Base-by-base conservation (phyloP, 2,329 filamentous ascomycete genomes). In the Colletotrichum eremochloae region DNA sequence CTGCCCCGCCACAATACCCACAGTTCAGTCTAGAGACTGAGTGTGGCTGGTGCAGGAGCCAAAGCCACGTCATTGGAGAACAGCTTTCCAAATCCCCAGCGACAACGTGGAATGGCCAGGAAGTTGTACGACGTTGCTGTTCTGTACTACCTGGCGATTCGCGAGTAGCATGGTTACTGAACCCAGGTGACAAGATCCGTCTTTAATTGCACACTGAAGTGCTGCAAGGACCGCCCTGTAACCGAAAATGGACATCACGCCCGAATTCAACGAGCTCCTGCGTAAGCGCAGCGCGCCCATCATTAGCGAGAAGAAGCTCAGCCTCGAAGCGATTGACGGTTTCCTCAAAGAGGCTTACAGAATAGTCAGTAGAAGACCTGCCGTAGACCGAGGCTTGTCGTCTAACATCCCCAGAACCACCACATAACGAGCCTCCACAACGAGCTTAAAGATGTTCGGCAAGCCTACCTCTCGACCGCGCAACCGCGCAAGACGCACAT, bases 281-380 rank as follows among this genome's bases (percentile, higher is more conserved):
- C 87, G 87, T 77, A 83, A 86, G 76, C 89, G 89, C 74, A 83
- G 89, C 81, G 87, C 87, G 56, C 83, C 84, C 38, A 82, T 86
- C 9, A 85, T 87, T 15, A 83, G 78, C 65, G 76, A 74, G 48
- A 78, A 77, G 57, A 77, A 79, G 74, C 86, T 86, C 75, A 84
- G 80, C 68, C 77, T 86, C 61, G 84, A 88, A 75, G 87, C 82
- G 76, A 88, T 96, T 63, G 94, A 98, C 80, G 93, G 93, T 77
- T 99, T 98, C 80, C 86, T 98, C 44, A 95, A 96, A 79, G 96
- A 98, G 83, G 96, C 96, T 65, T 96, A 97, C 83, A 90, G 93
- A 80, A 98, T 98, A 81, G 95, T 97, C 85, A 78, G 88, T 81
- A 63, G 74, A 76, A 75, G 2, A 12, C 29, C 14, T 33, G 33